These are phyloP conservation scores for Fragaria ananassa DNA, from an alignment of 306 rosid species.

Conservation along the genomic window DNA sequence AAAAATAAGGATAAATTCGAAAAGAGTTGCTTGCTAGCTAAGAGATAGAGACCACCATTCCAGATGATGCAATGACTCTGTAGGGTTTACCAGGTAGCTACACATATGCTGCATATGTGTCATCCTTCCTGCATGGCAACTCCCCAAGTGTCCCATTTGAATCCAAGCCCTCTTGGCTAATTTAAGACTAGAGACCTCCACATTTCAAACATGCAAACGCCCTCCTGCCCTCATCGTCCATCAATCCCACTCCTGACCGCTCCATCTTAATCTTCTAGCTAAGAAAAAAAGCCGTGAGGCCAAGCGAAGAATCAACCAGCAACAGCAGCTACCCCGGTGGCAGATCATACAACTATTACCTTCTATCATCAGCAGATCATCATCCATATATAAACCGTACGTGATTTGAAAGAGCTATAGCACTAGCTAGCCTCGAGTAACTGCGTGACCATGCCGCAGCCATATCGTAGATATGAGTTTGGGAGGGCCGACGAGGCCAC, in stretches of 20 bases:
- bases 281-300: not conserved
- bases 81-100: conserved; percentile 28
- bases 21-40: not conserved
- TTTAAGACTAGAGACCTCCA: conserved; percentile 45
- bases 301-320: not conserved
- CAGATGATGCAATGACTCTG: not conserved
- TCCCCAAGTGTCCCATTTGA: conserved; percentile 48
- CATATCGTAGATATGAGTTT: conserved; percentile 59
- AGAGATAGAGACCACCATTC: conserved; percentile 16
- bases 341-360: not conserved
- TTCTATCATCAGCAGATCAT: not conserved
- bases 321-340: not conserved
- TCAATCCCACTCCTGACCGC: not conserved
- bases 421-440: not conserved
- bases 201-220: conserved; percentile 62
- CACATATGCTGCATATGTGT: conserved; percentile 44
- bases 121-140: conserved; percentile 25
- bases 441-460: conserved; percentile 41
- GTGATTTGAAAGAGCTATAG: not conserved
- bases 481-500: conserved; percentile 90
- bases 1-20: not conserved
- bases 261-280: not conserved
- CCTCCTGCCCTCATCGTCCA: not conserved
- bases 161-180: conserved; percentile 22
- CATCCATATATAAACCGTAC: not conserved